Conservation (phyloP, 2,329 filamentous ascomycete genomes). For the Cadophora malorum region DNA sequence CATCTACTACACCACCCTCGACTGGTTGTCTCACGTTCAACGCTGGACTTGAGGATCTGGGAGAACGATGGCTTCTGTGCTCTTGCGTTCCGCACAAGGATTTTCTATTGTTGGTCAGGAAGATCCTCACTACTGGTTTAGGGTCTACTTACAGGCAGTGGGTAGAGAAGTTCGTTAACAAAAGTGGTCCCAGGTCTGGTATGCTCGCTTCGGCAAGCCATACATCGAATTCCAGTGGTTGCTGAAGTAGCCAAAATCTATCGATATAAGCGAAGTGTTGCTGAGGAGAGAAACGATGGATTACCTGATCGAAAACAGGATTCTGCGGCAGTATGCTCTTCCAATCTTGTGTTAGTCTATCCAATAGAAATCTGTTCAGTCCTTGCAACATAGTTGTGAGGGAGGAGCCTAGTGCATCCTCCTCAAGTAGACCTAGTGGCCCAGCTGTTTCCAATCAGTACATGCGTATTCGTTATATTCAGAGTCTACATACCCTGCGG, state of each 20-base stretch:
- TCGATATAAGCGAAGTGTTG: slow-evolving; percentile 33
- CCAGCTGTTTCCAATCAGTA: slow-evolving; percentile 56
- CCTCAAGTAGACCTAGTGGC: slow-evolving; percentile 82
- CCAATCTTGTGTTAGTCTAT: slow-evolving; percentile 80
- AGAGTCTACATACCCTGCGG: slow-evolving; percentile 65
- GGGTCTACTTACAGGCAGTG: slow-evolving; percentile 48
- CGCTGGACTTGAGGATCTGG: slow-evolving; percentile 87
- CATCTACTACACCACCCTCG: slow-evolving; percentile 94
- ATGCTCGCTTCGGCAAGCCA: slow-evolving; percentile 86
- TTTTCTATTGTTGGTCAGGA: slow-evolving; percentile 50
- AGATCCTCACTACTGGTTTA: neutral
- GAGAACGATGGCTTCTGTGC: slow-evolving; percentile 74
- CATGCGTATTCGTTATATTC: slow-evolving; percentile 22
- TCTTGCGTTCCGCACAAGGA: slow-evolving; percentile 56
- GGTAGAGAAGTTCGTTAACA: slow-evolving; percentile 87
- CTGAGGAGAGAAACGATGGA: neutral
- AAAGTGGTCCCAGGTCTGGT: slow-evolving; percentile 79
- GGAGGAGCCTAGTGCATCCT: slow-evolving; percentile 75
- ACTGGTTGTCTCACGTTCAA: slow-evolving; percentile 87
- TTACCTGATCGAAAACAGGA: slow-evolving; percentile 72
- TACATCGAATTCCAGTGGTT: slow-evolving; percentile 78
- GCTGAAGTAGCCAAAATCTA: slow-evolving; percentile 73
- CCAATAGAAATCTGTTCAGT: slow-evolving; percentile 83
- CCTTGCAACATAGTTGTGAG: slow-evolving; percentile 85
- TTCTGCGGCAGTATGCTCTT: slow-evolving; percentile 68